These are phyloP conservation scores for Microbotryum lychnidis-dioicae DNA, from an alignment of 1,284 basidiomycete genomes.

Conservation along the genomic window DNA sequence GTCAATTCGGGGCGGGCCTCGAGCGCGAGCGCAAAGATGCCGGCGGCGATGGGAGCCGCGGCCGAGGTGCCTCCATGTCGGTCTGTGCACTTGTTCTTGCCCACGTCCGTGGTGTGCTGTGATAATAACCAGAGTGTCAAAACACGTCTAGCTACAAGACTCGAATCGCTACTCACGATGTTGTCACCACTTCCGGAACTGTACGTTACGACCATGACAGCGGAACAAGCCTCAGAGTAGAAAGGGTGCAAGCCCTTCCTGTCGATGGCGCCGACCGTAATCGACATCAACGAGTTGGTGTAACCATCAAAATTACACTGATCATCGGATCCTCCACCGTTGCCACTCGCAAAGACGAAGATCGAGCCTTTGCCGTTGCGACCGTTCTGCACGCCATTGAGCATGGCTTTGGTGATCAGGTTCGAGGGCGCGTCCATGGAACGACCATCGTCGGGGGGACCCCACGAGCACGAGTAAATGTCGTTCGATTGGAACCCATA, in stretches of 20 bases:
- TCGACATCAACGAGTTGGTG: slow-evolving; percentile 93
- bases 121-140: not conserved
- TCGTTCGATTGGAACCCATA: slow-evolving; percentile 84
- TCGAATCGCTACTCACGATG: slow-evolving; percentile 55
- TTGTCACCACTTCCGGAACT: slow-evolving; percentile 90
- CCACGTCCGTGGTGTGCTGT: slow-evolving; percentile 90
- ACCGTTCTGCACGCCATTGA: slow-evolving; percentile 90
- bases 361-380: slow-evolving; percentile 83
- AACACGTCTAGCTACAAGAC: not conserved
- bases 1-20: slow-evolving; percentile 81
- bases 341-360: slow-evolving; percentile 96
- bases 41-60: slow-evolving; percentile 90
- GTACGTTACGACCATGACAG: slow-evolving; percentile 92
- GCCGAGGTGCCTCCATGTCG: slow-evolving; percentile 94
- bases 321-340: slow-evolving; percentile 82
- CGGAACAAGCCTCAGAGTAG: slow-evolving; percentile 94
- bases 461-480: slow-evolving; percentile 83
- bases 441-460: slow-evolving; percentile 88
- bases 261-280: slow-evolving; percentile 91
- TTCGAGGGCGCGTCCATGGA: slow-evolving; percentile 93
- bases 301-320: slow-evolving; percentile 99
- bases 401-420: slow-evolving; percentile 85
- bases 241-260: slow-evolving; percentile 87
- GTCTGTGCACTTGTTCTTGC: slow-evolving; percentile 71
- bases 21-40: slow-evolving; percentile 79